Percentiles rank a stretch among this genome's conserved stretches.
These are phyloP conservation scores for Alternaria burnsii DNA, from an alignment of 2,329 filamentous ascomycete genomes.

Conservation along the genomic window DNA sequence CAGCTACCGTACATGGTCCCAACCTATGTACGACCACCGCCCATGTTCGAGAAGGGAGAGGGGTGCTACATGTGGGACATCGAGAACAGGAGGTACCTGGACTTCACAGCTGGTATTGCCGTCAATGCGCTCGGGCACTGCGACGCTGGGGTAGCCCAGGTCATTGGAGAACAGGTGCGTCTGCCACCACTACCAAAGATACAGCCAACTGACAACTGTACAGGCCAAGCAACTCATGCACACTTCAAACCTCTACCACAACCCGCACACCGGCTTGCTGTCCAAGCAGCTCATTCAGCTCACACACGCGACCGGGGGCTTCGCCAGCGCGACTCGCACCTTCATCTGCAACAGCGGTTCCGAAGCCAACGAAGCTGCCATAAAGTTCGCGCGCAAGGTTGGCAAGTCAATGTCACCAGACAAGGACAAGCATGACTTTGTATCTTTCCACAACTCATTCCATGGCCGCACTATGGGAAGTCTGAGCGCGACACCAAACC, in stretches of 20 bases:
- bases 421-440: constrained; percentile 79
- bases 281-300: constrained; percentile 85
- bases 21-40: constrained; percentile 89
- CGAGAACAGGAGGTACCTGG: constrained; percentile 87
- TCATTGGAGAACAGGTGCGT: constrained; percentile 78
- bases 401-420: constrained; percentile 78
- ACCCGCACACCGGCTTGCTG: constrained; percentile 90
- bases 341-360: constrained; percentile 97
- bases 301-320: constrained; percentile 79
- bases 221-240: constrained; percentile 77
- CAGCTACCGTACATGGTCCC: constrained; percentile 91
- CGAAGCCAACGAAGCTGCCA: constrained; percentile 96
- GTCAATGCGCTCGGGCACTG: constrained; percentile 93
- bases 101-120: constrained; percentile 95
- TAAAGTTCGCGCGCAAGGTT: constrained; percentile 95
- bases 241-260: constrained; percentile 96
- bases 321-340: constrained; percentile 80
- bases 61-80: constrained; percentile 91
- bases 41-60: constrained; percentile 87
- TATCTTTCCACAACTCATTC: constrained; percentile 92
- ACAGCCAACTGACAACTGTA: constrained; percentile 20
- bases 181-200: not conserved
- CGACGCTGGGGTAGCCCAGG: constrained; percentile 76
- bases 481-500: constrained; percentile 94
- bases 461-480: constrained; percentile 96